Conservation (phyloP, 2,329 filamentous ascomycete genomes). For the Amauroascus verrucosus region DNA sequence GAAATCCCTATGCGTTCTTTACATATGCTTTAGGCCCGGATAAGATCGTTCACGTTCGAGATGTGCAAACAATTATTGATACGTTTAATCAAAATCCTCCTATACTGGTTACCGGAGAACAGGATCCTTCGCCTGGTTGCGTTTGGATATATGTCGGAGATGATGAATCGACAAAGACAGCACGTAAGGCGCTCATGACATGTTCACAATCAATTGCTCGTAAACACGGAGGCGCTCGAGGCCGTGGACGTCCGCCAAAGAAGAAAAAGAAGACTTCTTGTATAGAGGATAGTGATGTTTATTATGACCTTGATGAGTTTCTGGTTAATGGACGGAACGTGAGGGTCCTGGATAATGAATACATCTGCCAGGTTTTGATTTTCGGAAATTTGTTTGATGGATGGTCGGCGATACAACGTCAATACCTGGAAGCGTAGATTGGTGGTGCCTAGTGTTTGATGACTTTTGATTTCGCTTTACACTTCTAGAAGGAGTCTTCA, state of each 20-base stretch:
- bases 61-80: constrained; percentile 53
- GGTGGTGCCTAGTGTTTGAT: neutral
- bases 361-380: constrained; percentile 87
- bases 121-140: neutral
- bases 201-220: neutral
- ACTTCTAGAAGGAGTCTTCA: too few relatives aligned
- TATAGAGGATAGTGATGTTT: constrained; percentile 24
- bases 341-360: constrained; percentile 67
- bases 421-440: neutral
- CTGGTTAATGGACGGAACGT: constrained; percentile 43
- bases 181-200: constrained; percentile 28
- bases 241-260: constrained; percentile 21
- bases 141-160: constrained; percentile 59
- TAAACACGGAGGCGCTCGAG: neutral
- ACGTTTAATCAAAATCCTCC: constrained; percentile 38
- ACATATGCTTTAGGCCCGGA: constrained; percentile 66
- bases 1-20: constrained; percentile 68
- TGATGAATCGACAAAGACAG: constrained; percentile 44
- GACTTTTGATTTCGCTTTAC: too few relatives aligned
- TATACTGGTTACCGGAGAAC: neutral
- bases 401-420: constrained; percentile 6
- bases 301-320: constrained; percentile 24
- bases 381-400: constrained; percentile 65
- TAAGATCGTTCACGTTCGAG: constrained; percentile 54
- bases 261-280: constrained; percentile 39